These are phyloP conservation scores for Alternaria dauci DNA, from an alignment of 2,329 filamentous ascomycete genomes.

Conservation along the genomic window DNA sequence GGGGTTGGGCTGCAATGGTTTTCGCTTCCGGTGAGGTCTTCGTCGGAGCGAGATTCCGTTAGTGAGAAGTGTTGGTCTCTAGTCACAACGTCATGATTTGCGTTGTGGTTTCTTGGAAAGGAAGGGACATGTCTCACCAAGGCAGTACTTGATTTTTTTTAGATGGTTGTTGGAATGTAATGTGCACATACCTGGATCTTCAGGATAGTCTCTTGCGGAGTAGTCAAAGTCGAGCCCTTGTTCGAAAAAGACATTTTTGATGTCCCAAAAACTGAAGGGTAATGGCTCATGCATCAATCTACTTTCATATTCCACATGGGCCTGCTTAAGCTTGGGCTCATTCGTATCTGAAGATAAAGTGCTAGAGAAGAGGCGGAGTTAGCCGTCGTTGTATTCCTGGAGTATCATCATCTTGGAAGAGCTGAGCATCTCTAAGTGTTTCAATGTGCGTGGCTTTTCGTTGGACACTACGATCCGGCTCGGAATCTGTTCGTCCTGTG, in stretches of 20 bases:
- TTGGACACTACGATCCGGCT: not conserved
- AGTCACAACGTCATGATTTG: slow-evolving; percentile 1
- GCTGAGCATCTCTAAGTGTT: not conserved
- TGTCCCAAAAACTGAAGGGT: not conserved
- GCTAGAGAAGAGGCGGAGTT: not conserved
- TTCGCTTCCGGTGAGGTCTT: not conserved
- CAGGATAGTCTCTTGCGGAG: too few relatives aligned
- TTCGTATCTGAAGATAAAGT: not conserved
- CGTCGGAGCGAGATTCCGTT: not conserved
- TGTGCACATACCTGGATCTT: too few relatives aligned
- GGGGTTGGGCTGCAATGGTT: not conserved
- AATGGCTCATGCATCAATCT: not conserved
- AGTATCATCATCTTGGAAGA: not conserved
- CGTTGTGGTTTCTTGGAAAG: not conserved
- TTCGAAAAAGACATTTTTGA: not conserved
- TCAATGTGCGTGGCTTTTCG: not conserved
- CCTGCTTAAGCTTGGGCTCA: not conserved
- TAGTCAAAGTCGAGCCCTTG: not conserved
- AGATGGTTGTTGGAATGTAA: not conserved
- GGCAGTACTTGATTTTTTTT: too few relatives aligned
- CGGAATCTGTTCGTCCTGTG: too few relatives aligned
- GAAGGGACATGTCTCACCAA: too few relatives aligned
- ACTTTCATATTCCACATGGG: not conserved
- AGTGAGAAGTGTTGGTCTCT: not conserved
- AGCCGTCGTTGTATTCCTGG: not conserved